These are phyloP conservation scores for Pterothamnion heteromorphum DNA, from an alignment of 31 red algal genomes.

Conservation along the genomic window DNA sequence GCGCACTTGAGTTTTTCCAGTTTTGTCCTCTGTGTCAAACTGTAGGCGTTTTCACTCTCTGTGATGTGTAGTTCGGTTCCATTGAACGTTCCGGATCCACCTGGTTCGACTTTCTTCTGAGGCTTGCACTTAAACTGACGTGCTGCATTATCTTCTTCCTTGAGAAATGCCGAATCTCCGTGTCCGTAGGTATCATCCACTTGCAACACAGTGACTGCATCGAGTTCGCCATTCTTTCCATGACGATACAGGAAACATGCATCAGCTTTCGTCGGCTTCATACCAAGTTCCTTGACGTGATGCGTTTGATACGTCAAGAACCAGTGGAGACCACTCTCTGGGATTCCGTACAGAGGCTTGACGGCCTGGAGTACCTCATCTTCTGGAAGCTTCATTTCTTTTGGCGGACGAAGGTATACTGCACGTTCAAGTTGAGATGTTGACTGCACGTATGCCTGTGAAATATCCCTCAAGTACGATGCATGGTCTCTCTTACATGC, in stretches of 20 bases:
- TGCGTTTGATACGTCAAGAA: not conserved
- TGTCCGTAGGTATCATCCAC: not conserved
- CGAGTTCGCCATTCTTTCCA: not conserved
- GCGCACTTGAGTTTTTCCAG: not conserved
- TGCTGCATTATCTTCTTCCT: not conserved
- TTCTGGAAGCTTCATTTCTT: not conserved
- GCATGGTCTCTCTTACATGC: not conserved
- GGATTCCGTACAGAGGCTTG: slow-evolving; percentile 12
- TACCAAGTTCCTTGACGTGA: not conserved
- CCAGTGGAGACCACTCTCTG: slow-evolving; percentile 9
- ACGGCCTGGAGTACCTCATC: not conserved
- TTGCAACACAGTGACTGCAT: not conserved
- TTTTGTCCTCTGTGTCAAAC: not conserved
- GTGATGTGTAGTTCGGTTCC: not conserved
- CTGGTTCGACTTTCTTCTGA: not conserved
- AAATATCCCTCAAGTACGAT: not conserved
- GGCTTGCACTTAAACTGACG: too few species aligned
- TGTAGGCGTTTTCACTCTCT: not conserved
- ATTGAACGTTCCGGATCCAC: not conserved
- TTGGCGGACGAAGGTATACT: not conserved
- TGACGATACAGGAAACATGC: not conserved
- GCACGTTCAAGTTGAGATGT: not conserved
- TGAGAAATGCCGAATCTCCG: not conserved
- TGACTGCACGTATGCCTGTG: not conserved
- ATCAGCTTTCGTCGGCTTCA: not conserved